Conservation (phyloP, 78 protist species). For the Blattamonas nauphoetae region DNA sequence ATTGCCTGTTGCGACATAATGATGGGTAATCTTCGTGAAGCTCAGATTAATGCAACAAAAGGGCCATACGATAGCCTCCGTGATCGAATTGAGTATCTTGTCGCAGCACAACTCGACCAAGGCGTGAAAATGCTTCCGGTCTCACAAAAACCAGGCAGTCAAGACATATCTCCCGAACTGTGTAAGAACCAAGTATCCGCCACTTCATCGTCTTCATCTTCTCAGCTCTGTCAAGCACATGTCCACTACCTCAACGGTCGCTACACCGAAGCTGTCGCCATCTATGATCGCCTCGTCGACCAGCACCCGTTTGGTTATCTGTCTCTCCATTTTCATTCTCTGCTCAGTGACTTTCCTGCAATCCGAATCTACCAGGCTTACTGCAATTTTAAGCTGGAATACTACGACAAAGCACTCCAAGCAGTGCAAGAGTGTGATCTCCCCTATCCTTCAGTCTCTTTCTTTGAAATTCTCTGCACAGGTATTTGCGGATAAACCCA, state of each 20-base stretch:
- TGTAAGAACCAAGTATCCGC: too few species aligned
- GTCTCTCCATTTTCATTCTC: not conserved
- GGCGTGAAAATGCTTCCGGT: too few species aligned
- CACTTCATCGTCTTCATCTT: too few species aligned
- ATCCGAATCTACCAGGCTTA: slow-evolving; percentile 60
- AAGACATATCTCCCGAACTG: too few species aligned
- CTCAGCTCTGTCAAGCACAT: not conserved
- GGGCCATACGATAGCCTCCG: not conserved
- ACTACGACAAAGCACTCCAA: slow-evolving; percentile 47
- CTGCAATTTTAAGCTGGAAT: slow-evolving; percentile 71
- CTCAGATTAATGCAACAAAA: not conserved
- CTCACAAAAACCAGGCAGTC: too few species aligned
- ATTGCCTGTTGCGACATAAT: slow-evolving; percentile 13
- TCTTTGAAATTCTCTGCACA: not conserved
- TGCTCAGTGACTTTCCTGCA: slow-evolving; percentile 30
- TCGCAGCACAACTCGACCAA: too few species aligned
- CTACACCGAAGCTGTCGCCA: not conserved
- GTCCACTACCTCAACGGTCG: not conserved
- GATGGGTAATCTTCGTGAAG: not conserved
- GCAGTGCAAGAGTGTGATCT: not conserved
- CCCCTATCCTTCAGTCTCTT: not conserved
- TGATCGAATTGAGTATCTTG: not conserved
- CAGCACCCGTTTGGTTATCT: not conserved
- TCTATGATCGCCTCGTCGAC: not conserved
- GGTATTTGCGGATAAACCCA: slow-evolving; percentile 36